Evolutionary conservation across 1,139 yeast species (phyloP), one percentile per base, ranked within the genome.

Genomic region (Sugiyamaella xylanicola): DNA sequence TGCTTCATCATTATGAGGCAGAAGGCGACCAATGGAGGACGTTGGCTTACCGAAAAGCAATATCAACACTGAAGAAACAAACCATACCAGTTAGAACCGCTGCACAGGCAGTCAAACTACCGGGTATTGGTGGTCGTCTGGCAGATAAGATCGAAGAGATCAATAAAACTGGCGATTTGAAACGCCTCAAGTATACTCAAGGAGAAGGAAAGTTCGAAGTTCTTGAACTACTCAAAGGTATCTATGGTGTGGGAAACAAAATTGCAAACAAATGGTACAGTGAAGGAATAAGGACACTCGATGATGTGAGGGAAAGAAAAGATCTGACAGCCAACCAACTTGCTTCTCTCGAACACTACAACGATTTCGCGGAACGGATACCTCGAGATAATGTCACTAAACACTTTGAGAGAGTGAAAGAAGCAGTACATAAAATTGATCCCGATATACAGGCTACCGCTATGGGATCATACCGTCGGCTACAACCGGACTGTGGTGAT

Each of bases 391-490:
- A 80, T 59, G 82, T 80, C 13, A 65, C 68, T 0, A 54, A 64
- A 40, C 86, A 83, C 65, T 72, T 65, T 48, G 68, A 72, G 9
- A 64, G 68, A 15, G 73, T 84, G 4, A 60, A 63, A n/a, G 52
- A 63, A 2, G 68, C 70, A 20, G 66, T 76, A 11, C 52, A 60
- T 4, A 58, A 63, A 13, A 62, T 82, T n/a, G 83, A 80, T 55
- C 67, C 76, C 0, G 60, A 63, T 0, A 68, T 76, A 20, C 66
- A 70, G 42, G 68, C 76, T 4, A 71, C 74, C 19, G 69, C 80
- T 37, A 79, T 79, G 76, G 89, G 89, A 1, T 81, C 86, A 25
- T 84, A 78, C 63, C 70, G 81, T 36, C 74, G 88, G 21, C 86
- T 84, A 1, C 67, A 72, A 9, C 57, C 62, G 1, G 66, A 63